Evolutionary conservation across 306 rosid species (phyloP).

Genomic region (Leucaena leucocephala): DNA sequence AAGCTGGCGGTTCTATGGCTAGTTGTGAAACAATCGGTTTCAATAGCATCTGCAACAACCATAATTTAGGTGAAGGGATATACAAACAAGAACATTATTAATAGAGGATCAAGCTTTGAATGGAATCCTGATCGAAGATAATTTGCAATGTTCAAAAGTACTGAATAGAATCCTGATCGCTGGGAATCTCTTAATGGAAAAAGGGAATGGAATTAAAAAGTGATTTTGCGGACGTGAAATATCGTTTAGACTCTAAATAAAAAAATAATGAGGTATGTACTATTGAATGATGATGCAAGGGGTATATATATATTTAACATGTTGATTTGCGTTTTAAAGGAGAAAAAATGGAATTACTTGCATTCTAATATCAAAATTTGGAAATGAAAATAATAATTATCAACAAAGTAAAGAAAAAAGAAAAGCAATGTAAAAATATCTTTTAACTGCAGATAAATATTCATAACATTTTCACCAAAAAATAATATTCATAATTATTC

Average conservation of each 20-base stretch:
- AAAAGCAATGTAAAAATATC: background rate
- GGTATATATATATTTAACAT: background rate
- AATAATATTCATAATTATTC: background rate
- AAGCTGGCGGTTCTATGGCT: constrained; percentile 68
- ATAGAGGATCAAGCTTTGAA: constrained; percentile 3
- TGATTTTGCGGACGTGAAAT: background rate
- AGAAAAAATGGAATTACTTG: background rate
- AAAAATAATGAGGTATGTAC: background rate
- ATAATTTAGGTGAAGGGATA: constrained; percentile 14
- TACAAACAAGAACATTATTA: constrained; percentile 4
- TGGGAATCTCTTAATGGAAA: background rate
- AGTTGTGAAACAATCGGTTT: constrained; percentile 87
- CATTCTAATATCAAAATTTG: background rate
- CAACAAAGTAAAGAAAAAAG: background rate
- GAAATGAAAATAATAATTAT: no score
- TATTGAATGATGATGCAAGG: background rate
- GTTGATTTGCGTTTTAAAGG: background rate
- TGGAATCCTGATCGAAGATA: constrained; percentile 19
- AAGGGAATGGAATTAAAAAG: background rate
- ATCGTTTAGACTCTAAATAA: background rate
- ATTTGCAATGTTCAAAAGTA: background rate
- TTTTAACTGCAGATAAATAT: background rate
- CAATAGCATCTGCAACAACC: constrained; percentile 67
- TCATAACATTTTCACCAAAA: background rate
- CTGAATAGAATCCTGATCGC: constrained; percentile 13